A percentile compares a stretch with the other conserved stretches of the same genome.
Evolutionary conservation across 148 eudicot species (phyloP).

Genomic region (Vaccinium darrowii): DNA sequence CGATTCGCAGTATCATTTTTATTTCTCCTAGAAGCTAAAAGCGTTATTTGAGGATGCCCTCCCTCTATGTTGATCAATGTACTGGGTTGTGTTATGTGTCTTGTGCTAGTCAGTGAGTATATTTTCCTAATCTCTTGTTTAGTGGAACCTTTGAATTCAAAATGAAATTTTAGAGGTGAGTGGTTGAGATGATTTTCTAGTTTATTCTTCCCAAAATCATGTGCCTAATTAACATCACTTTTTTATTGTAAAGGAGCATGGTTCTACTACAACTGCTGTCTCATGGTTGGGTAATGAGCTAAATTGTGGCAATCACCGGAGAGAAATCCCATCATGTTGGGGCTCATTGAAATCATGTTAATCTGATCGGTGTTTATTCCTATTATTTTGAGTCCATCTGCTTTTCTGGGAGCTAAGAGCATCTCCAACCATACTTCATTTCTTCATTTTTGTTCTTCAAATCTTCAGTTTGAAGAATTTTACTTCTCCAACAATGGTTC

Average conservation of each 20-base stretch:
- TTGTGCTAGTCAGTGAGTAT: background rate
- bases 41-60: background rate
- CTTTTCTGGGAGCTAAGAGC: background rate
- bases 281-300: background rate
- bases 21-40: background rate
- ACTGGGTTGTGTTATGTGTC: background rate
- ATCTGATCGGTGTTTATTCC: too few relatives aligned
- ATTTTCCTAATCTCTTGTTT: background rate
- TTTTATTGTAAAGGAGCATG: background rate
- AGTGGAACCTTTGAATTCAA: background rate
- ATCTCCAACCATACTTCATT: too few relatives aligned
- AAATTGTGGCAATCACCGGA: background rate
- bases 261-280: background rate
- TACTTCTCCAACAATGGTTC: too few relatives aligned
- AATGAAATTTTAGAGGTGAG: background rate
- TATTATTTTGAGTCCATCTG: background rate
- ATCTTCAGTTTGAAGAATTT: too few relatives aligned
- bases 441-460: too few relatives aligned
- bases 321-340: background rate
- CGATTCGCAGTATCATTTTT: background rate
- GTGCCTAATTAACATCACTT: slow-evolving; percentile 6
- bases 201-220: background rate
- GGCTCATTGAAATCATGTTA: too few relatives aligned
- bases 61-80: background rate
- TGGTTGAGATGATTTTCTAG: background rate